Percentiles rank a stretch among this genome's conserved stretches.
Evolutionary conservation across 163 green algal species (phyloP).

Genomic region (Scenedesmus sp.): DNA sequence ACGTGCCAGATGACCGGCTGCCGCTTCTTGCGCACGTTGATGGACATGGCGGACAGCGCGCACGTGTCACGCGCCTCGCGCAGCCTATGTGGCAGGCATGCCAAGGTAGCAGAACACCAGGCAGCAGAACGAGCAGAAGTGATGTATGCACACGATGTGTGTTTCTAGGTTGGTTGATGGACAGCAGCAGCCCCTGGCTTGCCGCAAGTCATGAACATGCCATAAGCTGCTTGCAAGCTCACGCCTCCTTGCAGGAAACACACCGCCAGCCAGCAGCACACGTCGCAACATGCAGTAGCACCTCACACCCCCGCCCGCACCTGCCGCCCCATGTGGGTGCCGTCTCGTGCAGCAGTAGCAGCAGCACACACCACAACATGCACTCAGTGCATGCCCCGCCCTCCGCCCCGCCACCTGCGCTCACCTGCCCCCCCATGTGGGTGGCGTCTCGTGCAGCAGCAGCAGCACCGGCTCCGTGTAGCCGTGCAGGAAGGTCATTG

Average conservation of each 20-base stretch:
- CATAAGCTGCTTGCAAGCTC: too few relatives aligned
- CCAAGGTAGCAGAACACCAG: neutral
- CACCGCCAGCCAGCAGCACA: too few relatives aligned
- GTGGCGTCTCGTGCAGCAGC: constrained; percentile 88
- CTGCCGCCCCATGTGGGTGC: too few relatives aligned
- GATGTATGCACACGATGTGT: neutral
- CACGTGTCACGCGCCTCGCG: constrained; percentile 85
- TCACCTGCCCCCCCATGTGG: constrained; percentile 84
- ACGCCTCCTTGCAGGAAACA: too few relatives aligned
- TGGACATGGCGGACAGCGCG: constrained; percentile 79
- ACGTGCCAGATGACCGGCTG: constrained; percentile 86
- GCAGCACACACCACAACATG: neutral
- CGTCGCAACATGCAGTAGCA: too few relatives aligned
- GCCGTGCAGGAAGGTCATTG: constrained; percentile 88
- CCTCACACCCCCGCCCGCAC: too few relatives aligned
- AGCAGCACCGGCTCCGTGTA: constrained; percentile 94
- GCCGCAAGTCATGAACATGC: too few relatives aligned
- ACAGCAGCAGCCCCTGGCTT: too few relatives aligned
- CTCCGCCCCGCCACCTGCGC: neutral
- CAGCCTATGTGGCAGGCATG: constrained; percentile 7
- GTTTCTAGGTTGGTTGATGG: neutral
- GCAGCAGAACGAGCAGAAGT: neutral
- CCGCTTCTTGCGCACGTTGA: constrained; percentile 83
- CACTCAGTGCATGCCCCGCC: neutral
- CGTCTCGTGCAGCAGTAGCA: neutral